A percentile compares a stretch with the other conserved stretches of the same genome.
phyloP scores from a whole-genome alignment of 352 stramenopile species.

The Peronospora destructor region DNA sequence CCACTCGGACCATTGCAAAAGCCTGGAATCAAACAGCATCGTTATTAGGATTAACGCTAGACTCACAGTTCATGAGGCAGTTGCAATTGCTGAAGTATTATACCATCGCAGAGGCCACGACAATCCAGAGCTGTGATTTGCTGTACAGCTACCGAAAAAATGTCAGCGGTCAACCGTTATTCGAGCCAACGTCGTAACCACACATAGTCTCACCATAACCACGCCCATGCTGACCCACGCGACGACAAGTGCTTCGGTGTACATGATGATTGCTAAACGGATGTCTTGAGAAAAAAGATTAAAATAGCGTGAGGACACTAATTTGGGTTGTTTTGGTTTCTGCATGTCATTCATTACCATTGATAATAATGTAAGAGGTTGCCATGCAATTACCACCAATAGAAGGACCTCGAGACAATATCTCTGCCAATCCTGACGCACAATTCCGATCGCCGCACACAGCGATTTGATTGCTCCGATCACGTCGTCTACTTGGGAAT shows the following conservation, averaged over 20 bases:
- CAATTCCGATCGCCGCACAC: no score
- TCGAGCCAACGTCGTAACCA: background rate
- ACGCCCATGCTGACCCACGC: conserved; percentile 59
- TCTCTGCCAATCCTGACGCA: background rate
- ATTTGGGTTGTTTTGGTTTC: conserved; percentile 16
- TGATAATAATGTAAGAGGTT: no score
- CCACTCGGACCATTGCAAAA: conserved; percentile 45
- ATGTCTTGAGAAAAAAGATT: background rate
- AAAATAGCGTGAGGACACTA: background rate
- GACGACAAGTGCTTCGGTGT: conserved; percentile 48
- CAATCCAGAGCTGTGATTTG: conserved; percentile 55
- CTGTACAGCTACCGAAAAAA: conserved; percentile 36
- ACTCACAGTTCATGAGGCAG: background rate
- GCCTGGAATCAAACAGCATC: conserved; percentile 17
- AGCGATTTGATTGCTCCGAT: conserved; percentile 2
- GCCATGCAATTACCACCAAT: conserved; percentile 8
- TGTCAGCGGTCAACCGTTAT: conserved; percentile 8
- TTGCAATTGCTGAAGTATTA: conserved; percentile 1
- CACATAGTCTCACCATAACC: conserved; percentile 42
- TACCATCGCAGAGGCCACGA: conserved; percentile 35
- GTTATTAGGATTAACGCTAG: background rate
- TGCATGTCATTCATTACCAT: background rate
- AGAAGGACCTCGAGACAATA: background rate
- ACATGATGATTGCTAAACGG: conserved; percentile 24
- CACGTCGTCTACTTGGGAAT: no score